phyloP scores from a whole-genome alignment of 2,329 filamentous ascomycete species.

The Colletotrichum agaves region DNA sequence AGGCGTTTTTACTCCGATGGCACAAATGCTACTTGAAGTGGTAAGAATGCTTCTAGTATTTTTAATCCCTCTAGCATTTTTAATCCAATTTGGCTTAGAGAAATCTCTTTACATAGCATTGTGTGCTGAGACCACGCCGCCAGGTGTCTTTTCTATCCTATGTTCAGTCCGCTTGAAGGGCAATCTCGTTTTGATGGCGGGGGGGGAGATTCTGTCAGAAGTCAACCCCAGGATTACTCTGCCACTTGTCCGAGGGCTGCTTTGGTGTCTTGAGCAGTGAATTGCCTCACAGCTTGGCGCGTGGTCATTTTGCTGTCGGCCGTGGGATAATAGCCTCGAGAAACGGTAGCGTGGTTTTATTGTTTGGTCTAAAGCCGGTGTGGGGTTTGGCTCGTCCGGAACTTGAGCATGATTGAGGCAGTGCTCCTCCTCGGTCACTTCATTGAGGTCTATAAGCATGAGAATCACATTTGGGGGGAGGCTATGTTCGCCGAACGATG shows the following conservation, averaged over 20 bases:
- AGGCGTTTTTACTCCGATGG: too few relatives aligned
- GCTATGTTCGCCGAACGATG: too few relatives aligned
- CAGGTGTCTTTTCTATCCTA: not conserved
- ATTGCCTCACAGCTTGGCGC: not conserved
- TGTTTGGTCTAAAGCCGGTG: not conserved
- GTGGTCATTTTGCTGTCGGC: not conserved
- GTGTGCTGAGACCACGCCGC: not conserved
- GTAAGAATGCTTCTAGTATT: too few relatives aligned
- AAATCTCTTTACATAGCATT: not conserved
- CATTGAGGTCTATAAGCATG: too few relatives aligned
- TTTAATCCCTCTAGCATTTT: not conserved
- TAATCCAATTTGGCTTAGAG: not conserved
- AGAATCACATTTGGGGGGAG: too few relatives aligned
- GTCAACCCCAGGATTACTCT: not conserved
- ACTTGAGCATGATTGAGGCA: not conserved
- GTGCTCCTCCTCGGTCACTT: too few relatives aligned
- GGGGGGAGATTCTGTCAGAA: too few relatives aligned
- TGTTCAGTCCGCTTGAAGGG: not conserved
- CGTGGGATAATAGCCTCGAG: not conserved
- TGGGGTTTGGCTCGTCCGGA: not conserved
- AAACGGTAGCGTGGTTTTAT: slow-evolving; percentile 3
- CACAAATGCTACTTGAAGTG: too few relatives aligned
- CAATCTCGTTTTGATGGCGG: not conserved
- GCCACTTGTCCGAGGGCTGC: not conserved
- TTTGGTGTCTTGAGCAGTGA: not conserved